A percentile compares a stretch with the other conserved stretches of the same genome.
These are phyloP conservation scores for Colletotrichum orbiculare DNA, from an alignment of 2,329 filamentous ascomycete genomes.

Conservation along the genomic window DNA sequence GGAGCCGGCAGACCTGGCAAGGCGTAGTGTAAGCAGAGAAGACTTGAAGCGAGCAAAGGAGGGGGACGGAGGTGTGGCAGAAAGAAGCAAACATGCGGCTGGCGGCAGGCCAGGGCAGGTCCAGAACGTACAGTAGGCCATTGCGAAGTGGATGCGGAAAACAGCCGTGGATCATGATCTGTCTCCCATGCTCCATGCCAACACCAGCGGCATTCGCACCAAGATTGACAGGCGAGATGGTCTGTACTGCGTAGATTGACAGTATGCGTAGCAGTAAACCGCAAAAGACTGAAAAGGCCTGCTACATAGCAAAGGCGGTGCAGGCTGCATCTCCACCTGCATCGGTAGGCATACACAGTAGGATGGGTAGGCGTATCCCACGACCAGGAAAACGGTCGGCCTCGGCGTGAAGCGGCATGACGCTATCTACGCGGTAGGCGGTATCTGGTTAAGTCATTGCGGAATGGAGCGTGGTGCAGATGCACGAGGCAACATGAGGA, in stretches of 20 bases:
- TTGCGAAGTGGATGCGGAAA: not conserved
- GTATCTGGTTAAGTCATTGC: conserved; percentile 1
- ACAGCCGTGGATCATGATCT: not conserved
- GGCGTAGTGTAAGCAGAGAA: conserved; percentile 17
- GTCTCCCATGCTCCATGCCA: too few relatives aligned
- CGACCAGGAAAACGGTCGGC: conserved; percentile 1
- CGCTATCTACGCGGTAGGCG: conserved; percentile 6
- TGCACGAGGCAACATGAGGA: conserved; percentile 1
- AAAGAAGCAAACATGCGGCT: conserved; percentile 35
- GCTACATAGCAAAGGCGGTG: too few relatives aligned
- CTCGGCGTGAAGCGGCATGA: not conserved
- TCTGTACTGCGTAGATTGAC: too few relatives aligned
- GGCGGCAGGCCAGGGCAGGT: conserved; percentile 19
- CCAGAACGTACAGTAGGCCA: conserved; percentile 26
- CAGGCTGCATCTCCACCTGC: too few relatives aligned
- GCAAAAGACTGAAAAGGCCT: too few relatives aligned
- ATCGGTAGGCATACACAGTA: too few relatives aligned
- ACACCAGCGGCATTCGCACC: too few relatives aligned
- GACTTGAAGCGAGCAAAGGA: conserved; percentile 17
- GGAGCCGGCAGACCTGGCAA: not conserved
- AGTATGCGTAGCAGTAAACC: too few relatives aligned
- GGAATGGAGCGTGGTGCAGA: conserved; percentile 20
- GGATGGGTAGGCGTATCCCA: not conserved
- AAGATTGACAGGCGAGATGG: too few relatives aligned
- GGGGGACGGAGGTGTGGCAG: conserved; percentile 24